These are phyloP conservation scores for Exutisphaerella laricina DNA, from an alignment of 2,329 filamentous ascomycete species.

Conservation along the genomic window DNA sequence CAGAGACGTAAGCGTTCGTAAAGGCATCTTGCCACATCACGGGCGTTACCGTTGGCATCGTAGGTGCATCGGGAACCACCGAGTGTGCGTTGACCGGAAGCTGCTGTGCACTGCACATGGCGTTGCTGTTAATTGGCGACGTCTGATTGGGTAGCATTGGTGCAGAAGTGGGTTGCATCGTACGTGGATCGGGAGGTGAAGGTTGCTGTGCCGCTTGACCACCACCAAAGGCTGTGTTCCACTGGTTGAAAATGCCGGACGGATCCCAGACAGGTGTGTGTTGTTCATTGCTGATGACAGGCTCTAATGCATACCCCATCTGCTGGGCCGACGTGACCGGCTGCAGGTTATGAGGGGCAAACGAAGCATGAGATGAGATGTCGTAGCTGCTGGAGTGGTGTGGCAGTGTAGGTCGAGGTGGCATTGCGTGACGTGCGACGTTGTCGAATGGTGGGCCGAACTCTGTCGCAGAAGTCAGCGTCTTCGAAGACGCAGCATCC, in stretches of 20 bases:
- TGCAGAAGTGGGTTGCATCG: slow-evolving; percentile 20
- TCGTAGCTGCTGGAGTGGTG: slow-evolving; percentile 21
- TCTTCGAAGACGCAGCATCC: slow-evolving; percentile 21
- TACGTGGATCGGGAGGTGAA: slow-evolving; percentile 35
- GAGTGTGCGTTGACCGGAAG: slow-evolving; percentile 16
- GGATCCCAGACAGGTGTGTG: slow-evolving; percentile 32
- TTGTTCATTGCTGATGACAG: slow-evolving; percentile 27
- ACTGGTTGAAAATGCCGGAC: slow-evolving; percentile 60
- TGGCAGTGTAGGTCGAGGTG: slow-evolving; percentile 16
- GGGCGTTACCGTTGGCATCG: slow-evolving; percentile 39
- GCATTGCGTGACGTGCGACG: slow-evolving; percentile 12
- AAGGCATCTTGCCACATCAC: slow-evolving; percentile 50
- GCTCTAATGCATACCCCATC: slow-evolving; percentile 23
- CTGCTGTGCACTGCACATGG: slow-evolving; percentile 22
- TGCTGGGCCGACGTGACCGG: slow-evolving; percentile 22
- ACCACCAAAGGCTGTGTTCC: slow-evolving; percentile 90
- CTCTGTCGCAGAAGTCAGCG: slow-evolving; percentile 21
- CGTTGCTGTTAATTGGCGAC: slow-evolving; percentile 21
- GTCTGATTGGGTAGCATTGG: slow-evolving; percentile 36
- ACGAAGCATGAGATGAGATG: slow-evolving; percentile 17
- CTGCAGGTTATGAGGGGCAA: slow-evolving; percentile 18
- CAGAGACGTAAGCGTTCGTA: slow-evolving; percentile 32
- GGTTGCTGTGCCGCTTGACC: slow-evolving; percentile 45
- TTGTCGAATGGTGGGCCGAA: slow-evolving; percentile 23
- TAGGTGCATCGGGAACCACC: slow-evolving; percentile 17